Conservation (phyloP, 179 eudicot genomes). For the Heliamphora pulchella region DNA sequence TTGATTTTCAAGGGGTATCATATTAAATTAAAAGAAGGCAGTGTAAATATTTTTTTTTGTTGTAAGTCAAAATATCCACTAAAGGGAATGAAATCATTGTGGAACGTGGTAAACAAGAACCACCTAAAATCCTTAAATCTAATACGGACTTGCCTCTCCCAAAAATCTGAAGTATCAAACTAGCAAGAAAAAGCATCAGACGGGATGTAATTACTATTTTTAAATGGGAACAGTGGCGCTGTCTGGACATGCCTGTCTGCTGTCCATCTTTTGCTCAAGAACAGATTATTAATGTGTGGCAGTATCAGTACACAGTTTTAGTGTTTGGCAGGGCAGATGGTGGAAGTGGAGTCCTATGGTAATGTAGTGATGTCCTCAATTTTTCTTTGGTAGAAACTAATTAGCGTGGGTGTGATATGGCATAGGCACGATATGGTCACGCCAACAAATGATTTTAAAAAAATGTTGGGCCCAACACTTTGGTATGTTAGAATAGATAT, state of each 20-base stretch:
- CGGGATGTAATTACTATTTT: background rate
- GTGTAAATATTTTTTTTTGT: background rate
- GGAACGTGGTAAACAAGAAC: background rate
- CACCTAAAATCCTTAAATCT: background rate
- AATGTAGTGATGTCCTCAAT: background rate
- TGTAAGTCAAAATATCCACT: background rate
- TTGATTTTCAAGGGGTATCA: background rate
- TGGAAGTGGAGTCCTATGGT: conserved; percentile 4
- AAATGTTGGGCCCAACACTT: no score
- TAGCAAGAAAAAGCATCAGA: background rate
- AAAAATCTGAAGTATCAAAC: background rate
- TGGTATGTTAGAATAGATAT: no score
- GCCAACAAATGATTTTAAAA: no score
- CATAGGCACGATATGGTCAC: no score
- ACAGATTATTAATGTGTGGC: background rate
- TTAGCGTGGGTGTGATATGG: no score
- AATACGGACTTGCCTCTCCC: background rate
- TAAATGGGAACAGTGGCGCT: background rate
- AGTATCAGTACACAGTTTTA: background rate
- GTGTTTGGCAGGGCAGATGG: background rate
- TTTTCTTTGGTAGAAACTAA: background rate
- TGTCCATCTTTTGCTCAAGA: background rate
- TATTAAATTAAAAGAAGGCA: background rate
- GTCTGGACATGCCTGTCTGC: background rate
- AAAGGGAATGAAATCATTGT: background rate